Evolutionary conservation across 768 basidiomycete species (phyloP).

Genomic region (Basidioascus undulatus): DNA sequence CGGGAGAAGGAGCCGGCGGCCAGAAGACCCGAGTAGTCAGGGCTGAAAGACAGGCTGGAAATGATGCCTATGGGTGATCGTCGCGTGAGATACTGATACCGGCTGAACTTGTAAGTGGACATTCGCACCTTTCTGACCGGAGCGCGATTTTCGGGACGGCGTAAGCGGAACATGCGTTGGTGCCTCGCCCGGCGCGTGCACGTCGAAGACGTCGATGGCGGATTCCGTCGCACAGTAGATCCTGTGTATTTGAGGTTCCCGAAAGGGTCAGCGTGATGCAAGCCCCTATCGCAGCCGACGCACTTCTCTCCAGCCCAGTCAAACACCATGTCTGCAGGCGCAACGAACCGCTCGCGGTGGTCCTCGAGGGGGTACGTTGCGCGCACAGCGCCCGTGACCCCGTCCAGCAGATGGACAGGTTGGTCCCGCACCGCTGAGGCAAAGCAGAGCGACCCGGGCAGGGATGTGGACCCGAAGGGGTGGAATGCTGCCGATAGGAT

Average conservation of each 20-base stretch:
- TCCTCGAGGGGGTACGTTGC: conserved; percentile 83
- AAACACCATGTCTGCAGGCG: conserved; percentile 64
- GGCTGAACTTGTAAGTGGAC: too few relatives aligned
- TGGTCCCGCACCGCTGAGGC: too few relatives aligned
- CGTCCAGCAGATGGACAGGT: too few relatives aligned
- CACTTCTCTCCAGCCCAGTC: conserved; percentile 43
- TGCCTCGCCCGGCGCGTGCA: conserved; percentile 38
- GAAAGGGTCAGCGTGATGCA: neutral
- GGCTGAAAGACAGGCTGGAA: conserved; percentile 55
- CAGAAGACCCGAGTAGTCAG: conserved; percentile 35
- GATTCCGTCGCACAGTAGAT: conserved; percentile 71
- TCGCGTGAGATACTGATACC: too few relatives aligned
- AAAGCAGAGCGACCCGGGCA: too few relatives aligned
- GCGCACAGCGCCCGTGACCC: too few relatives aligned
- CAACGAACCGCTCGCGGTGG: conserved; percentile 73
- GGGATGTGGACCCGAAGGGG: too few relatives aligned
- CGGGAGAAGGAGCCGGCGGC: conserved; percentile 51
- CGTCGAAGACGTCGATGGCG: conserved; percentile 64
- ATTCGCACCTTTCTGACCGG: neutral
- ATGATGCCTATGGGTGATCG: too few relatives aligned
- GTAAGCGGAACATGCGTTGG: conserved; percentile 29
- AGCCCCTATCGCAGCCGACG: conserved; percentile 5
- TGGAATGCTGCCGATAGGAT: too few relatives aligned
- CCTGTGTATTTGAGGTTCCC: conserved; percentile 19
- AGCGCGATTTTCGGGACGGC: neutral